A percentile compares a stretch with the other conserved stretches of the same genome.
These are phyloP conservation scores for Trebouxia sp. DNA, from an alignment of 139 green algal species.

Conservation along the genomic window DNA sequence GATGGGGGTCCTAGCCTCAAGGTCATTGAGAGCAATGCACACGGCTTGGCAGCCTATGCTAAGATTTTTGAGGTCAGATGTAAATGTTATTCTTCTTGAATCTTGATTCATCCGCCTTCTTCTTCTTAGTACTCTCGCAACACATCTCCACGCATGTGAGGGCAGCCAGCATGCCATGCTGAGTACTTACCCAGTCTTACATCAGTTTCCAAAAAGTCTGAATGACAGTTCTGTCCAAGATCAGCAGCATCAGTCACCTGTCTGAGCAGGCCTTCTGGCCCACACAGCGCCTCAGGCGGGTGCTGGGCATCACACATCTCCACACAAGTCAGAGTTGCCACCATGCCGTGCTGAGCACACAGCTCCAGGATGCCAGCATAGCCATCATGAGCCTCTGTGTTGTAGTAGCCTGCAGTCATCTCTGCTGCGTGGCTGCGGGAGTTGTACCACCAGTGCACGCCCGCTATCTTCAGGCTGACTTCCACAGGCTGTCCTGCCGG, in stretches of 20 bases:
- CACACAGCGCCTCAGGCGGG: conserved; percentile 78
- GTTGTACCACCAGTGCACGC: conserved; percentile 93
- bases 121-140: no score
- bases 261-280: conserved; percentile 86
- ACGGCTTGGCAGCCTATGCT: conserved; percentile 93
- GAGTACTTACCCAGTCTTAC: no score
- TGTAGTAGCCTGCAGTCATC: conserved; percentile 97
- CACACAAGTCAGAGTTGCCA: conserved; percentile 95
- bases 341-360: conserved; percentile 68
- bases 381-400: conserved; percentile 76
- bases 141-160: no score
- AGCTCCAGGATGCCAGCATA: conserved; percentile 78
- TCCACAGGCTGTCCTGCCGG: conserved; percentile 30
- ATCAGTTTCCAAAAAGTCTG: no score
- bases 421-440: conserved; percentile 88
- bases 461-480: conserved; percentile 54
- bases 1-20: conserved; percentile 63
- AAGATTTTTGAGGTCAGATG: conserved; percentile 70
- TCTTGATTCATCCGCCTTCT: no score
- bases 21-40: conserved; percentile 86
- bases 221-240: no score
- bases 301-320: conserved; percentile 98
- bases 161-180: no score
- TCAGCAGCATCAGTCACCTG: conserved; percentile 33
- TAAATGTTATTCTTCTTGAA: not conserved